Conservation (phyloP, 139 green algal species). For the Coelastrella sp. region DNA sequence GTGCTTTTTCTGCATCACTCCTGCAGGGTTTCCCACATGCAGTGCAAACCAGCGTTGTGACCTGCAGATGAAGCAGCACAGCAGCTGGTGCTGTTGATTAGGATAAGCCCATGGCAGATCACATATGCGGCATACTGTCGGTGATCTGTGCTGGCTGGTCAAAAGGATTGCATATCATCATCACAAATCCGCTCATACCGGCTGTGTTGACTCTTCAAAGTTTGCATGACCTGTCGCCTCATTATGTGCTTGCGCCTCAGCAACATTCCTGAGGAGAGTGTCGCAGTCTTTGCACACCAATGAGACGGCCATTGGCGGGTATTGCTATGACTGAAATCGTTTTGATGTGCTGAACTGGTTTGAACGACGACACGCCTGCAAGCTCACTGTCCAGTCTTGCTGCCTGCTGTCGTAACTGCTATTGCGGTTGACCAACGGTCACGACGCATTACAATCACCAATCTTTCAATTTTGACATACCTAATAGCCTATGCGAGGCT, state of each 20-base stretch:
- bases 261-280: constrained; percentile 63
- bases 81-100: too few relatives aligned
- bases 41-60: constrained; percentile 68
- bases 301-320: constrained; percentile 42
- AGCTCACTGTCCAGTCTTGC: background rate
- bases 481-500: too few relatives aligned
- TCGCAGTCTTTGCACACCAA: constrained; percentile 60
- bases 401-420: too few relatives aligned
- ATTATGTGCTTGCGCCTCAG: constrained; percentile 81
- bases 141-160: too few relatives aligned
- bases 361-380: background rate
- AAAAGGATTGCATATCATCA: too few relatives aligned
- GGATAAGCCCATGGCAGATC: too few relatives aligned
- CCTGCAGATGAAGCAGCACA: constrained; percentile 33
- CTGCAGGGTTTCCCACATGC: constrained; percentile 89
- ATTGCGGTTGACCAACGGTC: background rate
- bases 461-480: too few relatives aligned
- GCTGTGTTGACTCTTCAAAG: constrained; percentile 86
- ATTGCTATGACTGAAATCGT: too few relatives aligned
- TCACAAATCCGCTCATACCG: constrained; percentile 50
- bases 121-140: too few relatives aligned
- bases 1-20: constrained; percentile 74
- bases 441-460: too few relatives aligned
- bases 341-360: too few relatives aligned
- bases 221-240: constrained; percentile 80